Evolutionary conservation across 345 rosid species (phyloP).

Genomic region (Cardamine chenopodiifolia): DNA sequence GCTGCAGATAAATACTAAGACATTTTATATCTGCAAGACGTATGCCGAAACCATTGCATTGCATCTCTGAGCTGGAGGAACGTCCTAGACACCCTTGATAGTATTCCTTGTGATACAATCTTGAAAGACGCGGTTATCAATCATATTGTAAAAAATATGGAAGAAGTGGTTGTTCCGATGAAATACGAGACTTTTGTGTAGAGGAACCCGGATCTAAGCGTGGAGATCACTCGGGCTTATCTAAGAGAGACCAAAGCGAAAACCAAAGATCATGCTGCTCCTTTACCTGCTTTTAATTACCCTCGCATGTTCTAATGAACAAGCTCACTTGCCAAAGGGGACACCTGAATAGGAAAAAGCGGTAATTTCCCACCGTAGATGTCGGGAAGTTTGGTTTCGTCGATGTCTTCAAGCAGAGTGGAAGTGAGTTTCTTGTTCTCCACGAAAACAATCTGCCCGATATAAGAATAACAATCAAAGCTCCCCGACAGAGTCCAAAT

Average conservation of each 20-base stretch:
- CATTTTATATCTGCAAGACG: conserved; percentile 28
- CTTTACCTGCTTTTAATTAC: background rate
- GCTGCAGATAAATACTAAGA: conserved; percentile 44
- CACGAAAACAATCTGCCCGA: conserved; percentile 71
- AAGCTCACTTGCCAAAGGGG: conserved; percentile 14
- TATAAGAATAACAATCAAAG: background rate
- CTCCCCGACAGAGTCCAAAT: background rate
- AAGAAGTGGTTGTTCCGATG: conserved; percentile 41
- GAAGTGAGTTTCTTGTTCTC: conserved; percentile 68
- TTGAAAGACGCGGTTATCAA: conserved; percentile 20
- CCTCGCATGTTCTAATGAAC: background rate
- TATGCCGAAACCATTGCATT: conserved; percentile 34
- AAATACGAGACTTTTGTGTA: conserved; percentile 43
- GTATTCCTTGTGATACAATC: conserved; percentile 36
- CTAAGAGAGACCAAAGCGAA: conserved; percentile 34
- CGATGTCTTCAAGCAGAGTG: conserved; percentile 73
- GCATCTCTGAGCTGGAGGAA: conserved; percentile 30
- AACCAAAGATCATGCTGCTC: conserved; percentile 5
- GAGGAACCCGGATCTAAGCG: conserved; percentile 41
- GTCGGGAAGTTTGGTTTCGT: conserved; percentile 77
- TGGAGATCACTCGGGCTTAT: conserved; percentile 39
- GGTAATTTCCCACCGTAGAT: conserved; percentile 76
- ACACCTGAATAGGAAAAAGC: conserved; percentile 64
- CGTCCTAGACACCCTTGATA: conserved; percentile 37
- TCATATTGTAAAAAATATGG: conserved; percentile 39